Evolutionary conservation across 2,329 filamentous ascomycete genomes (phyloP), one percentile per base, ranked within the genome.

Genomic region (Atkinsonella hypoxylon): DNA sequence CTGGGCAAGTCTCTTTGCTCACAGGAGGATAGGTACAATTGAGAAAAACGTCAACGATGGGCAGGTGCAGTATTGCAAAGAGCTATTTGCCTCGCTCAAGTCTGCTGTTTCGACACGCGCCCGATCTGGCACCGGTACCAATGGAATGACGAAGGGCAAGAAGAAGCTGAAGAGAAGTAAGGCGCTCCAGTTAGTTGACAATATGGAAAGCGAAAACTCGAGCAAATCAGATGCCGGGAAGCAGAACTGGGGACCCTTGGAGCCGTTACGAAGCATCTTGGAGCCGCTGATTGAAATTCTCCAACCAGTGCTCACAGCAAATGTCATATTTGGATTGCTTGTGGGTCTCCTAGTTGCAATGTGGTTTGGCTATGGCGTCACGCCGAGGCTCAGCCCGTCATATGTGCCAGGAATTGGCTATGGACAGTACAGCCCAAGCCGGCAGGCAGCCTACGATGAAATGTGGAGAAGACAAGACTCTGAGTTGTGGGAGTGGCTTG

Each of bases 1-100:
- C 2, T 26, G 26, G 1, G 4, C 26, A 26, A 26, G 26, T 8
- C 26, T 26, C 4, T 5, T 26, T 53, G 47, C 66, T 73, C 56
- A 74, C 52, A 34, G 18, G 13, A 22, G 47, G 48, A 42, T 57
- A 95, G 89, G 87, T 55, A 87, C 93, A 2, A 98, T 98, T 58
- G 93, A 98, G 65, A 96, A 95, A 66, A 91, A 89, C 53, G 89
- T 90, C 42, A 90, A 86, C 55, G 90, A 96, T 51, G 93, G 93
- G 30, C 93, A 98, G 67, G 76, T 76, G 9, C 77, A 83, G 52
- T 95, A 94, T 64, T 87, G 85, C 55, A 90, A 85, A 58, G 86
- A 91, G 51, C 70, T 98, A 5, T 79, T 90, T 49, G 79, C 83
- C 10, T 78, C 83, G 30, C 72, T 97, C 17, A 89, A 83, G 62